Evolutionary conservation across 192 early-diverging fungal species (phyloP), one percentile per base, ranked within the genome.

Genomic region (Podila horticola): DNA sequence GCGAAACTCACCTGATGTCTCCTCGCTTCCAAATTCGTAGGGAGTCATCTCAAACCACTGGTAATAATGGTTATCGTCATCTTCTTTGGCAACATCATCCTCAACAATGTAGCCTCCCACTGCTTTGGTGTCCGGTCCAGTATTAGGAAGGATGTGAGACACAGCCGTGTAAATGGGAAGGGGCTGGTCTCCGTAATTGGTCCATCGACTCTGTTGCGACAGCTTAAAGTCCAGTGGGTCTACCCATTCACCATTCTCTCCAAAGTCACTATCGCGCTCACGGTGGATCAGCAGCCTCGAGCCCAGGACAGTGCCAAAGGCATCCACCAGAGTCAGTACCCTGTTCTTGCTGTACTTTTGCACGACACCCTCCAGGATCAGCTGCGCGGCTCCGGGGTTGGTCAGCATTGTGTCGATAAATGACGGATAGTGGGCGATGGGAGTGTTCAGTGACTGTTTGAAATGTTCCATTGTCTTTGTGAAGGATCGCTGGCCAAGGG

Each of bases 31-130:
- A 58, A 94, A 79, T 64, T 96, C 93, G 66, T 88, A 94, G 1
- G 95, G 94, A 7, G 87, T 92, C 58, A 95, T 86, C 65, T 96
- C 95, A 74, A 94, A 94, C 95, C 95, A 96, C 59, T 93, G 92
- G 68, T 86, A 92, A 72, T 82, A 82, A 65, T 72, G 70, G 6
- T 34, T 58, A 19, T 71, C 69, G 11, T 85, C 88, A 2, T 71
- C 64, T 45, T 81, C 70, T 11, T 74, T 67, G 6, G 49, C 67
- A 58, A 88, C 55, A 49, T 72, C 57, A 51, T 89, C 79, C 26
- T 83, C 66, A 12, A 74, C 81, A 34, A 83, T 58, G 41, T 26
- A 55, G 30, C 31, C 72, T n/a, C 69, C 49, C 5, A 70, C 61
- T 30, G 58, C 49, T 15, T 15, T 33, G 12, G 62, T 33, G 17